phyloP scores from a whole-genome alignment of 345 rosid genomes.

The Citrus australasica region DNA sequence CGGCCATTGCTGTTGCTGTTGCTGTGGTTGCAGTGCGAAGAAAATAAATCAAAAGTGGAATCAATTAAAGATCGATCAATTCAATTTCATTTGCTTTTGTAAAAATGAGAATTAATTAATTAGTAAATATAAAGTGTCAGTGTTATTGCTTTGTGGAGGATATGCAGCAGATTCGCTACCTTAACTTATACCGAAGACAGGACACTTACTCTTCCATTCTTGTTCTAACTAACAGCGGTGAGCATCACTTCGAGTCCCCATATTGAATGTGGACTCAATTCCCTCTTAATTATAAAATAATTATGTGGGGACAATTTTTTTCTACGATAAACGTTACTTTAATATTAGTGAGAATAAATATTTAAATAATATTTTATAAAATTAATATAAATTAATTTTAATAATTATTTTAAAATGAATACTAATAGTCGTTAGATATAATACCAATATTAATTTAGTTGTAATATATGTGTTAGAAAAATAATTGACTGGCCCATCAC shows the following conservation, averaged over 20 bases:
- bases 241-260: too few species aligned
- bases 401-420: too few species aligned
- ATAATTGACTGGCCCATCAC: neutral
- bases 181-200: neutral
- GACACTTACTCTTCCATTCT: neutral
- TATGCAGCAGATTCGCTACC: neutral
- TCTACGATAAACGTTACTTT: too few species aligned
- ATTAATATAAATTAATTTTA: too few species aligned
- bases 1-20: slow-evolving; percentile 6
- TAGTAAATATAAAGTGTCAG: neutral
- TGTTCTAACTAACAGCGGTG: neutral
- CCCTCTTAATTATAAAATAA: too few species aligned
- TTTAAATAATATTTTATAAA: too few species aligned
- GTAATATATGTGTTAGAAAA: too few species aligned
- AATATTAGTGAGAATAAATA: too few species aligned
- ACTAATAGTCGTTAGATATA: too few species aligned
- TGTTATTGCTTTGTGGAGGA: neutral
- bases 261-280: too few species aligned
- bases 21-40: neutral
- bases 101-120: neutral
- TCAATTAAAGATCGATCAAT: neutral
- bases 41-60: neutral
- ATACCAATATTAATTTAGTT: too few species aligned
- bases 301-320: too few species aligned
- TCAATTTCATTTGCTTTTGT: neutral